Evolutionary conservation across 2,329 filamentous ascomycete species (phyloP).

Genomic region (Epichloe typhina): DNA sequence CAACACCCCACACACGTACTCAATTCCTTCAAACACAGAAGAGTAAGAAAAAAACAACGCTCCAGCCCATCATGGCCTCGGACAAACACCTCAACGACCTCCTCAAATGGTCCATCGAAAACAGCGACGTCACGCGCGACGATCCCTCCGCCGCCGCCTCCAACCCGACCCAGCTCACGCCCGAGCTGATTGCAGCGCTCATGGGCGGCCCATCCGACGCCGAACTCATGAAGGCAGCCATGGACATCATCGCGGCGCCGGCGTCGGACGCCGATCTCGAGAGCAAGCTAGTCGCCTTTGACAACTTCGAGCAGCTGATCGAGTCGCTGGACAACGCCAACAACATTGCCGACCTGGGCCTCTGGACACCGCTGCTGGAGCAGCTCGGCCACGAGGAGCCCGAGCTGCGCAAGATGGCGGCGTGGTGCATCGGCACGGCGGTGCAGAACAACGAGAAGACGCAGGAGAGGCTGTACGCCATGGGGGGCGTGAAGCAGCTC

Average conservation of each 20-base stretch:
- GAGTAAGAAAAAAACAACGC: too few species aligned
- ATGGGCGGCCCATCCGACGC: constrained; percentile 82
- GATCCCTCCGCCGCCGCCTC: constrained; percentile 17
- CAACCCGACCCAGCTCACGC: constrained; percentile 38
- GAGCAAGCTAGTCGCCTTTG: constrained; percentile 71
- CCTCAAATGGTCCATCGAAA: constrained; percentile 61
- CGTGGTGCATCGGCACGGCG: constrained; percentile 89
- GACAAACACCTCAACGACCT: constrained; percentile 57
- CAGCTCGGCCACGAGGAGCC: constrained; percentile 54
- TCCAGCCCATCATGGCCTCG: not conserved
- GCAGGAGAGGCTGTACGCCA: constrained; percentile 55
- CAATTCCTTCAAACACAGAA: not conserved
- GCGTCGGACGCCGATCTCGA: constrained; percentile 54
- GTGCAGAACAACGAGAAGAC: constrained; percentile 89
- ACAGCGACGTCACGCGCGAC: constrained; percentile 23
- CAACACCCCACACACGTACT: not conserved
- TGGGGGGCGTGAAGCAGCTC: constrained; percentile 61
- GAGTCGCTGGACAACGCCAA: constrained; percentile 95
- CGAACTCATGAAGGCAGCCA: constrained; percentile 77
- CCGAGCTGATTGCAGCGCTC: constrained; percentile 59
- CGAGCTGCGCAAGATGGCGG: constrained; percentile 70
- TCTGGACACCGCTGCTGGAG: constrained; percentile 71
- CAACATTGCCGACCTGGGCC: constrained; percentile 63
- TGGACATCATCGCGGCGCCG: constrained; percentile 56
- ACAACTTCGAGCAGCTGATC: constrained; percentile 89